Conservation (phyloP, 2,329 filamentous ascomycete genomes). For the Sporothrix curviconia region DNA sequence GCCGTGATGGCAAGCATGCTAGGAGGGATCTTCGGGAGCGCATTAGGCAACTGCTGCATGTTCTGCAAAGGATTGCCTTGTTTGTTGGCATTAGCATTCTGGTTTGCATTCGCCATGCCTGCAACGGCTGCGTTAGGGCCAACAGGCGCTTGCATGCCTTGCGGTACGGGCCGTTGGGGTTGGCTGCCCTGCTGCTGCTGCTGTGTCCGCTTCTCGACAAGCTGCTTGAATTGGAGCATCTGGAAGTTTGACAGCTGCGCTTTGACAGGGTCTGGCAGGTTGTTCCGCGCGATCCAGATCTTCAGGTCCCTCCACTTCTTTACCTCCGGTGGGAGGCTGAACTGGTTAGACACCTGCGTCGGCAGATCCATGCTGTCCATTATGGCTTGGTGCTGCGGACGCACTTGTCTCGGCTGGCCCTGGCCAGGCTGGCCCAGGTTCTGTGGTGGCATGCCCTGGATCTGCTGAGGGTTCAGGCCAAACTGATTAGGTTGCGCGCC, state of each 20-base stretch:
- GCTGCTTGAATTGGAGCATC: constrained; percentile 32
- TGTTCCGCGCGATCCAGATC: constrained; percentile 34
- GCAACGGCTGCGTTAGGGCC: background rate
- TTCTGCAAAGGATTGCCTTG: background rate
- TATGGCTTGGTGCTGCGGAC: constrained; percentile 30
- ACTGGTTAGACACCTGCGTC: constrained; percentile 27
- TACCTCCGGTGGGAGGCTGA: constrained; percentile 34
- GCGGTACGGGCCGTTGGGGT: constrained; percentile 18
- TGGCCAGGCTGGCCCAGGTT: constrained; percentile 15
- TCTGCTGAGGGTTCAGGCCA: constrained; percentile 10
- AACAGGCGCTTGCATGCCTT: constrained; percentile 13
- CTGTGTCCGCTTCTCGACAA: constrained; percentile 20
- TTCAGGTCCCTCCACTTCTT: constrained; percentile 46
- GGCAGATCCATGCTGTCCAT: constrained; percentile 47
- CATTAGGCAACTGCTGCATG: constrained; percentile 8
- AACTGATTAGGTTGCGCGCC: constrained; percentile 20
- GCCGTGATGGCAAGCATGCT: constrained; percentile 15
- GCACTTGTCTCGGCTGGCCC: constrained; percentile 22
- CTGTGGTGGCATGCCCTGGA: constrained; percentile 5
- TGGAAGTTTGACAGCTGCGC: constrained; percentile 31
- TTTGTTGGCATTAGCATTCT: background rate
- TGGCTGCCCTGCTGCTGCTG: constrained; percentile 9
- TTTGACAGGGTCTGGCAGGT: constrained; percentile 28
- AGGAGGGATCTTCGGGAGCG: constrained; percentile 14
- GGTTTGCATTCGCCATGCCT: background rate